Base-by-base conservation (phyloP, 2,329 filamentous ascomycete genomes). In the Fusarium bulbicola region DNA sequence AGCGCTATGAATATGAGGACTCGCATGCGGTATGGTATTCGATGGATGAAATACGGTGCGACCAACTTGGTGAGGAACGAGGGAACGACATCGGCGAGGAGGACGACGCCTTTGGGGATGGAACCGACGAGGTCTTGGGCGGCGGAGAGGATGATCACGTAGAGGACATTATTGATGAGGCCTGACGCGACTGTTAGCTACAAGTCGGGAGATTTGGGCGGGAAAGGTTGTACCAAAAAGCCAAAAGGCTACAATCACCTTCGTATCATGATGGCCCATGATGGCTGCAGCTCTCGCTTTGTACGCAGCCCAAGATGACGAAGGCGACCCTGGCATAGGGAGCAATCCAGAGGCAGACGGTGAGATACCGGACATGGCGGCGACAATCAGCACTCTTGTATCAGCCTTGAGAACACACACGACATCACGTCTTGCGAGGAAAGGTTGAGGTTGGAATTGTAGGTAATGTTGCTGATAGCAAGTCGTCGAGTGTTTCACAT, bases 111-210 rank as follows among this genome's bases (percentile, higher is more conserved):
- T 82, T 98, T 98, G 56, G 96, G 96, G 4, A 98, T 87, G 37
- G 93, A 92, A 40, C 95, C 95, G 76, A 98, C 96, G 70, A 99
- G 93, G 79, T 99, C 96, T 78, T 98, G 93, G 7, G 96, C 96
- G 40, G 96, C 93, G 36, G 95, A 97, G 78, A 99, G 92, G 80
- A 98, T 96, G 81, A 98, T 93, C 63, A 98, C 95, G 83, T 98
- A 98, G 84, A 98, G 92, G 76, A 98, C 94, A 84, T 98, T 98
- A 84, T 99, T 98, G 81, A 98, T 96, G 24, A 84, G 80, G 62
- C 83, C 83, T 84, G n/a, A 16, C 50, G 32, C 3, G 16, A 24
- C 43, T 8, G 40, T 36, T 20, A 43, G 24, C n/a, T 12, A 36
- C 13, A 26, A 15, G 16, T 0, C 3, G 30, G 5, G 30, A 52